Percentiles rank a stretch among this genome's conserved stretches.
Evolutionary conservation across 2,329 filamentous ascomycete genomes (phyloP).

Genomic region (Stemphylium lycopersici): DNA sequence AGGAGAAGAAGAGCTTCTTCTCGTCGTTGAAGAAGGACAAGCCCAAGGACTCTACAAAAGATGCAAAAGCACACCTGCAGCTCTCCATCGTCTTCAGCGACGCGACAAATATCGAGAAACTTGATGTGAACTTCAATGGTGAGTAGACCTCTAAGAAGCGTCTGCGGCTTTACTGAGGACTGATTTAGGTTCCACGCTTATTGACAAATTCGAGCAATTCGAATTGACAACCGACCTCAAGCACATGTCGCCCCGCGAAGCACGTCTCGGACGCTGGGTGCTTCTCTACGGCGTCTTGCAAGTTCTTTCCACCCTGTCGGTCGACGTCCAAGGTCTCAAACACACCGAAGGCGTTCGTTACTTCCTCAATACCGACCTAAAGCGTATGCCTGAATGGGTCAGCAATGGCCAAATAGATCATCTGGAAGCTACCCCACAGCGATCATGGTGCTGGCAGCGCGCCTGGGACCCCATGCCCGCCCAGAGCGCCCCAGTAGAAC

Average conservation of each 20-base stretch:
- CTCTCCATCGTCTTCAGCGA: conserved; percentile 49
- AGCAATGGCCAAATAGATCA: conserved; percentile 33
- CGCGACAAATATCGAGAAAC: conserved; percentile 50
- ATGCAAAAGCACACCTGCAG: conserved; percentile 49
- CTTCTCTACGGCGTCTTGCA: conserved; percentile 52
- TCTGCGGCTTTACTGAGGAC: conserved; percentile 10
- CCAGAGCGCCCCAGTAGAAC: conserved; percentile 35
- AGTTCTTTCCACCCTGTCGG: conserved; percentile 50
- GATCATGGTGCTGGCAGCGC: conserved; percentile 47
- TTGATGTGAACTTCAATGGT: conserved; percentile 47
- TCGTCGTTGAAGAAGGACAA: conserved; percentile 46
- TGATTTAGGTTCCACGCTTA: conserved; percentile 44
- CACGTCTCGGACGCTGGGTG: conserved; percentile 53
- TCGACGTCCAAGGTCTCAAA: conserved; percentile 49
- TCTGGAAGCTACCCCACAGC: conserved; percentile 39
- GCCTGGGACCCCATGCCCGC: conserved; percentile 35
- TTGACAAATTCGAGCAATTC: conserved; percentile 51
- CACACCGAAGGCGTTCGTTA: conserved; percentile 48
- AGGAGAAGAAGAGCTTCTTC: conserved; percentile 46
- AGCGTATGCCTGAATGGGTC: conserved; percentile 48
- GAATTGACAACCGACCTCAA: conserved; percentile 47
- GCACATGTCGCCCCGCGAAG: conserved; percentile 46
- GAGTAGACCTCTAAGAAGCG: not conserved
- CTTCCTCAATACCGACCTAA: conserved; percentile 49
- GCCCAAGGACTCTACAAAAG: conserved; percentile 35